phyloP scores from a whole-genome alignment of 129 eudicot genomes.

The Mikania micrantha region DNA sequence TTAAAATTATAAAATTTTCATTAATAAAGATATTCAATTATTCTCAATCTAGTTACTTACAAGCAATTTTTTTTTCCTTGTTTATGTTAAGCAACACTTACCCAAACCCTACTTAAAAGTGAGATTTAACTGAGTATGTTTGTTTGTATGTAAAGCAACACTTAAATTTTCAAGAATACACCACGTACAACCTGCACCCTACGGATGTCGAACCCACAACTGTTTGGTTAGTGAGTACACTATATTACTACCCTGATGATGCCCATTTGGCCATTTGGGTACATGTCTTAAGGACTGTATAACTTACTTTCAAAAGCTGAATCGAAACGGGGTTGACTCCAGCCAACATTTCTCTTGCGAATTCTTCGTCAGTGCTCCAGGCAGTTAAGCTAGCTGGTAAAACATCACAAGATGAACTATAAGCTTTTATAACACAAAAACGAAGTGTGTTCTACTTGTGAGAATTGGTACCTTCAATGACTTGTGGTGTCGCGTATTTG shows the following conservation, averaged over 20 bases:
- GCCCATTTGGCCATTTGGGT: too few relatives aligned
- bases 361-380: constrained; percentile 61
- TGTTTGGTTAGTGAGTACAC: too few relatives aligned
- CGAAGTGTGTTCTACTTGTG: neutral
- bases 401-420: neutral
- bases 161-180: too few relatives aligned
- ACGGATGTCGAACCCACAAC: too few relatives aligned
- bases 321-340: constrained; percentile 57
- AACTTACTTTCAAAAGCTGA: constrained; percentile 35
- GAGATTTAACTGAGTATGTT: too few relatives aligned
- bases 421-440: neutral
- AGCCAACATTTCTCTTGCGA: constrained; percentile 57
- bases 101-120: too few relatives aligned
- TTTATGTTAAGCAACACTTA: too few relatives aligned
- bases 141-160: too few relatives aligned
- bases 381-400: constrained; percentile 41
- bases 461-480: constrained; percentile 34
- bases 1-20: too few relatives aligned
- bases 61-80: too few relatives aligned
- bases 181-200: too few relatives aligned
- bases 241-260: too few relatives aligned
- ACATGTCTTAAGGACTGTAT: neutral
- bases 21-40: neutral
- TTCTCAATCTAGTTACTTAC: neutral
- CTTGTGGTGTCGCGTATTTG: constrained; percentile 36